phyloP scores from a whole-genome alignment of 805 yeast species.

The Kurtzmaniella fragi region DNA sequence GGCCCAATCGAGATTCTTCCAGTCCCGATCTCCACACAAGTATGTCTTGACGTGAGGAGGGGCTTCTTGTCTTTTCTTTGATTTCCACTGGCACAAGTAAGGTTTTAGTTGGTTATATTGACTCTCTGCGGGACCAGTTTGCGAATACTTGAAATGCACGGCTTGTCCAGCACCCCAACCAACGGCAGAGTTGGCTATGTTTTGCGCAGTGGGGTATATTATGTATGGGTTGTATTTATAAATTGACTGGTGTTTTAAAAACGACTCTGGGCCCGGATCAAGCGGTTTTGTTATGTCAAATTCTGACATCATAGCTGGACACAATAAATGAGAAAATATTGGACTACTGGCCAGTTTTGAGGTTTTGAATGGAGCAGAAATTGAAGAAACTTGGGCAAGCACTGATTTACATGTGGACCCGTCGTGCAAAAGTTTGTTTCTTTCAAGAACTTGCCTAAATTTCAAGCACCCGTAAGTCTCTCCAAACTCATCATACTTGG shows the following conservation, averaged over 20 bases:
- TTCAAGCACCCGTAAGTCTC: constrained; percentile 46
- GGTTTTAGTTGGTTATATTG: constrained; percentile 42
- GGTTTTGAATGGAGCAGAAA: constrained; percentile 39
- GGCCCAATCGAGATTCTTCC: constrained; percentile 57
- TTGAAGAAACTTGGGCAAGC: constrained; percentile 44
- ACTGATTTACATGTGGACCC: constrained; percentile 11
- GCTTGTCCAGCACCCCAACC: constrained; percentile 49
- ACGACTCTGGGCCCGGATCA: constrained; percentile 20
- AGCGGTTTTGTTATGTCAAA: constrained; percentile 16
- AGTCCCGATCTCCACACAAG: constrained; percentile 48
- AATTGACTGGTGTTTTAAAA: constrained; percentile 15
- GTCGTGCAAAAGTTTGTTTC: constrained; percentile 25
- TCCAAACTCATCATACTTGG: constrained; percentile 14
- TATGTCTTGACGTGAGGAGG: constrained; percentile 72
- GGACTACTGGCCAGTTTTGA: constrained; percentile 26
- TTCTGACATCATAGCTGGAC: constrained; percentile 38
- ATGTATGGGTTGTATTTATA: constrained; percentile 29
- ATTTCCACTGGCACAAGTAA: constrained; percentile 43
- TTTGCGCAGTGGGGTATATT: constrained; percentile 41
- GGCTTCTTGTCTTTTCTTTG: constrained; percentile 21
- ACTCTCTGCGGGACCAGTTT: constrained; percentile 13
- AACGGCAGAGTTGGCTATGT: constrained; percentile 33
- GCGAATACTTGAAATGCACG: constrained; percentile 40
- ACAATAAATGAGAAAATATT: constrained; percentile 42
- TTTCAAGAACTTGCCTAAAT: constrained; percentile 34